Base-by-base conservation (phyloP, 805 yeast genomes). In the Ogataea pini region DNA sequence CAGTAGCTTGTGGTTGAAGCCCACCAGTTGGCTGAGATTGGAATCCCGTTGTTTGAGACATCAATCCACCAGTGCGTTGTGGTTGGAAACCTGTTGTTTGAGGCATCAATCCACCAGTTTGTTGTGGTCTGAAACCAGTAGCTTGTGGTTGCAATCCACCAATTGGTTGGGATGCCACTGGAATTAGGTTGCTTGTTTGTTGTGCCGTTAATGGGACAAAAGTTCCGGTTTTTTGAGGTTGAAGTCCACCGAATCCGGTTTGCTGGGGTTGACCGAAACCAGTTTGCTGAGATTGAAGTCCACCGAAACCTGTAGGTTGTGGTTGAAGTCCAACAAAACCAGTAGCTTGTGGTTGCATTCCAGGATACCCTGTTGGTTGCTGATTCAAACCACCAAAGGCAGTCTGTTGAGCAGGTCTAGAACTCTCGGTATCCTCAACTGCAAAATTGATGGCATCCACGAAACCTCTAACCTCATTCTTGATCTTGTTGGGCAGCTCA, bases 381-480 rank as follows among this genome's bases (percentile, higher is more conserved):
- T 80, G 71, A 53, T 73, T 78, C 36, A 77, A 63, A 24, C 47
- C 40, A 38, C 25, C 24, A 24, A 22, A 64, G 40, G 36, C 51
- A 10, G 60, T 57, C 40, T 44, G 52, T 47, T 65, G 71, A 60
- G 52, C 38, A 8, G 55, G 60, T 18, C 28, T 16, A 7, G 46
- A 58, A 63, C 51, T 41, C 24, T 42, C 32, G 13, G 34, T 17
- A 52, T 84, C 92, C 1, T 88, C 89, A 44, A 89, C 80, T 44
- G 82, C 75, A 62, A 90, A 85, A 59, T 82, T 86, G 59, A 92
- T 91, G 25, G 89, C 88, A 67, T 90, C 97, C 33, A 91, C 91
- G 69, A 91, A 86, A 50, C 94, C 85, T 51, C 83, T 79, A 10
- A 92, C 97, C 67, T 92, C 97, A 62, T 86, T 87, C 61, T 75